Conservation (phyloP, 2,329 filamentous ascomycete species). For the Diplodia scrobiculata region DNA sequence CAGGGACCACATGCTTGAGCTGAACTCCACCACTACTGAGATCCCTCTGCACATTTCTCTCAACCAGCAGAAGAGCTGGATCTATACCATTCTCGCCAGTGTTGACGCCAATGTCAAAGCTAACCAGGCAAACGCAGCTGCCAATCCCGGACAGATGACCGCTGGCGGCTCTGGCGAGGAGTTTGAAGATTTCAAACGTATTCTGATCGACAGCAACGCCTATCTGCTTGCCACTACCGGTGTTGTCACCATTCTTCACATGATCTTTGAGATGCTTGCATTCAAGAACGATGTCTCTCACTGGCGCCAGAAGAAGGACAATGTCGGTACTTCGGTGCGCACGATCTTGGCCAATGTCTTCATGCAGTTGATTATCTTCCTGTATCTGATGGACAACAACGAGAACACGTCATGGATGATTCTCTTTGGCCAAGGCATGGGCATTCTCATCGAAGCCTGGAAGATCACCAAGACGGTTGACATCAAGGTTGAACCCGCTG, state of each 20-base stretch:
- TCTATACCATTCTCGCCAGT: conserved; percentile 81
- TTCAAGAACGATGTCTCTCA: conserved; percentile 98
- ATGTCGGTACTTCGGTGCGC: conserved; percentile 91
- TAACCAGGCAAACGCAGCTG: conserved; percentile 74
- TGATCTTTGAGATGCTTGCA: conserved; percentile 91
- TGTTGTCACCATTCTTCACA: conserved; percentile 83
- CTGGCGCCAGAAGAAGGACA: conserved; percentile 99
- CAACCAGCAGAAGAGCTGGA: conserved; percentile 80
- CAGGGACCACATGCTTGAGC: conserved; percentile 81
- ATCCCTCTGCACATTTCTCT: conserved; percentile 82
- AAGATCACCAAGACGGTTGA: conserved; percentile 96
- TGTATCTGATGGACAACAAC: conserved; percentile 96
- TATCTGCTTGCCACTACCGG: conserved; percentile 84
- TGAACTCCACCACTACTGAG: conserved; percentile 85
- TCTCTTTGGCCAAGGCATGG: conserved; percentile 84
- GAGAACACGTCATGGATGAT: conserved; percentile 99
- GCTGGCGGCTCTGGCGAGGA: conserved; percentile 87
- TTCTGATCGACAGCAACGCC: conserved; percentile 89
- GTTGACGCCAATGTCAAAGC: conserved; percentile 88
- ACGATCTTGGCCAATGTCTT: conserved; percentile 96
- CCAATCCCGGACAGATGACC: conserved; percentile 61
- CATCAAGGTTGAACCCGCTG: conserved; percentile 72
- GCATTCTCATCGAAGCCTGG: conserved; percentile 79
- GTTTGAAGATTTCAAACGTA: conserved; percentile 96
- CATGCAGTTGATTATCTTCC: conserved; percentile 94